phyloP scores from a whole-genome alignment of 2,329 filamentous ascomycete genomes.

The Cryoendolithus antarcticus region DNA sequence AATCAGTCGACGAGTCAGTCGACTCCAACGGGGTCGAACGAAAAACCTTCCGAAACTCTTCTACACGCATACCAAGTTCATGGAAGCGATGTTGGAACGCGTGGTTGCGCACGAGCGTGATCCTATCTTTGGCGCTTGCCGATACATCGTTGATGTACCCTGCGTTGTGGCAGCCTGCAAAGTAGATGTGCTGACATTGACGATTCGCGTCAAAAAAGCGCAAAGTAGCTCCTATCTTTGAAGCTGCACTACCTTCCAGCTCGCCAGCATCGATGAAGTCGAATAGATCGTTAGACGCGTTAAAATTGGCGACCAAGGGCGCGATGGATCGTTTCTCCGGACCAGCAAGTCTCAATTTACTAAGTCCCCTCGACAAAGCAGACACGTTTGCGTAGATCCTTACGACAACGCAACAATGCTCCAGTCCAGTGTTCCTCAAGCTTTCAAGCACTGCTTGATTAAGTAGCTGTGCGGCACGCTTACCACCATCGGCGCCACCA shows the following conservation, averaged over 20 bases:
- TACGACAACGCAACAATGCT: slow-evolving; percentile 38
- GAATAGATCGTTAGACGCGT: slow-evolving; percentile 43
- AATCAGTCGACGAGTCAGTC: too few species aligned
- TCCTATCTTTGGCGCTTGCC: slow-evolving; percentile 28
- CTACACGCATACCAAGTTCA: slow-evolving; percentile 39
- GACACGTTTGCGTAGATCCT: slow-evolving; percentile 36
- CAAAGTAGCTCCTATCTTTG: slow-evolving; percentile 44
- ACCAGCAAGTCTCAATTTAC: slow-evolving; percentile 37
- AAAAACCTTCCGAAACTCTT: slow-evolving; percentile 43
- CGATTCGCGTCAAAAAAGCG: slow-evolving; percentile 44
- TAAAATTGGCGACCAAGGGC: slow-evolving; percentile 46
- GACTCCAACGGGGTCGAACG: slow-evolving; percentile 27
- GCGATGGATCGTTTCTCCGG: slow-evolving; percentile 44
- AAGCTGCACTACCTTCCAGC: slow-evolving; percentile 47
- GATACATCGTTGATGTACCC: slow-evolving; percentile 44
- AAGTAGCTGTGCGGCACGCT: slow-evolving; percentile 41
- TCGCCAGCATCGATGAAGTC: slow-evolving; percentile 52
- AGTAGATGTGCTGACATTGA: slow-evolving; percentile 53
- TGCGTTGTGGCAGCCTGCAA: slow-evolving; percentile 50
- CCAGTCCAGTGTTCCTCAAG: slow-evolving; percentile 33
- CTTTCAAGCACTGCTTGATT: slow-evolving; percentile 39
- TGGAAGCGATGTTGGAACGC: slow-evolving; percentile 39
- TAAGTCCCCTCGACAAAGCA: slow-evolving; percentile 34
- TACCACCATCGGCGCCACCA: slow-evolving; percentile 37
- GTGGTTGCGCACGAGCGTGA: slow-evolving; percentile 41